phyloP scores from a whole-genome alignment of 2,329 filamentous ascomycete species.

The Botrytis pseudocinerea region DNA sequence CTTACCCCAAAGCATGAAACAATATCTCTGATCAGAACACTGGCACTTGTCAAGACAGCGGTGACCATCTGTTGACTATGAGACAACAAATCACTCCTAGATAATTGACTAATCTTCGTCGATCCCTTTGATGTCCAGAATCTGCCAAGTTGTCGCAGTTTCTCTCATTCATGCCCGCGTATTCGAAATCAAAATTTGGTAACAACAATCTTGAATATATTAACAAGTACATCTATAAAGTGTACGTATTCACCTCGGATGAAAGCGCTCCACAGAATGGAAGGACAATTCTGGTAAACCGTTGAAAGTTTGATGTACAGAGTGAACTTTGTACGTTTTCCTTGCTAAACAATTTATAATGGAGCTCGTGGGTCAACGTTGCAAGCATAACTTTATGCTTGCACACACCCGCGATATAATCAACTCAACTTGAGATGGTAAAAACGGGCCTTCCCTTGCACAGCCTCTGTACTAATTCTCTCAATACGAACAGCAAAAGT shows the following conservation, averaged over 20 bases:
- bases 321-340: not conserved
- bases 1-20: not conserved
- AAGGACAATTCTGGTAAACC: not conserved
- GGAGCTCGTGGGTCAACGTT: constrained; percentile 2
- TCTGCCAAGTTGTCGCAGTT: not conserved
- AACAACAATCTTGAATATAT: not conserved
- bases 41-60: not conserved
- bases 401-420: not conserved
- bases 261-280: constrained; percentile 6
- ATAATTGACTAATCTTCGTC: not conserved
- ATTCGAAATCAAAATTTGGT: not conserved
- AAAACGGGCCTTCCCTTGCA: not conserved
- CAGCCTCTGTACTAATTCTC: not conserved
- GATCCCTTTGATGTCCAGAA: not conserved
- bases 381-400: constrained; percentile 14
- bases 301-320: not conserved
- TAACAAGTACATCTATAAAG: not conserved
- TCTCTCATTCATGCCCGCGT: not conserved
- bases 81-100: not conserved
- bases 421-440: not conserved
- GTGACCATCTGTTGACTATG: not conserved
- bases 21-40: not conserved
- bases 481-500: not conserved
- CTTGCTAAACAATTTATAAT: not conserved
- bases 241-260: not conserved